Evolutionary conservation across 192 early-diverging fungal genomes (phyloP).

Genomic region (Coemansia asiatica): DNA sequence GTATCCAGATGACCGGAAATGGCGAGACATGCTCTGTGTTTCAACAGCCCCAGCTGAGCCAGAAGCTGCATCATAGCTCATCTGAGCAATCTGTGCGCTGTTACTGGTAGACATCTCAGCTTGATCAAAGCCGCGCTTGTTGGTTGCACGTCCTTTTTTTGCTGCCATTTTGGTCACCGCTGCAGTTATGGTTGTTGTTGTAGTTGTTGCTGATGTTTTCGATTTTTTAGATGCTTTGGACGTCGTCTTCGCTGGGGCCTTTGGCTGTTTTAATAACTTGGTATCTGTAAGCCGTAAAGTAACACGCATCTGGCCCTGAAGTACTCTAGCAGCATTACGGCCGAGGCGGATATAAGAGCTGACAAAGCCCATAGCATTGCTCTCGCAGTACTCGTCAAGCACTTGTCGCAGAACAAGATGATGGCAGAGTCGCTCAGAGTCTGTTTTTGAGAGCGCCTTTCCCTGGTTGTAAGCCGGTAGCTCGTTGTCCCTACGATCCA

Average conservation of each 20-base stretch:
- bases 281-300: conserved; percentile 43
- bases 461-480: conserved; percentile 62
- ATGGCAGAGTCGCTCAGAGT: conserved; percentile 73
- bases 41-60: conserved; percentile 8
- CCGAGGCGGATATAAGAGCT: conserved; percentile 62
- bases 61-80: not conserved
- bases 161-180: not conserved
- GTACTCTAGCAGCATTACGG: conserved; percentile 46
- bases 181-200: not conserved
- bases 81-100: not conserved
- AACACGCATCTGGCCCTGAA: conserved; percentile 54
- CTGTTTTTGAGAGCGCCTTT: conserved; percentile 55
- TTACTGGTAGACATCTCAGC: not conserved
- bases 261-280: conserved; percentile 13
- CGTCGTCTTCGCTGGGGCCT: not conserved
- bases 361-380: conserved; percentile 64
- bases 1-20: conserved; percentile 26
- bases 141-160: not conserved
- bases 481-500: conserved; percentile 54
- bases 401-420: conserved; percentile 63
- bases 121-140: not conserved
- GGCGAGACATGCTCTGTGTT: conserved; percentile 35
- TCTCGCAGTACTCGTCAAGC: conserved; percentile 63
- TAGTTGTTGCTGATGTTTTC: not conserved
- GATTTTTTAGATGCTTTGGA: not conserved